These are phyloP conservation scores for Penicillium goetzii DNA, from an alignment of 495 filamentous ascomycete species.

Conservation along the genomic window DNA sequence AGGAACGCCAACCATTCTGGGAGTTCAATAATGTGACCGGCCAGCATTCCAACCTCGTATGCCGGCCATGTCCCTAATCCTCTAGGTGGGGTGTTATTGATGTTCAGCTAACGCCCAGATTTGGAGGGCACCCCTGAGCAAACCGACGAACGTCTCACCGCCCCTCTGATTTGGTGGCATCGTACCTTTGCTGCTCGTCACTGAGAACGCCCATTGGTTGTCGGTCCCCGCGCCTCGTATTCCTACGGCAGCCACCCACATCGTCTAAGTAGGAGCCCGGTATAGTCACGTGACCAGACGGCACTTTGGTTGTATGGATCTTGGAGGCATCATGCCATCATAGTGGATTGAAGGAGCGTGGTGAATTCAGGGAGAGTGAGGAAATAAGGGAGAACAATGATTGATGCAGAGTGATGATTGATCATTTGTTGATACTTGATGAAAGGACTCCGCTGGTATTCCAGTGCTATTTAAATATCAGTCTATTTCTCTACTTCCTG, in stretches of 20 bases:
- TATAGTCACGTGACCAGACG: too few relatives aligned
- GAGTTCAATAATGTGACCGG: not conserved
- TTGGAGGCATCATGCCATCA: too few relatives aligned
- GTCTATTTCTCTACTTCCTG: too few relatives aligned
- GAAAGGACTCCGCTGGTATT: too few relatives aligned
- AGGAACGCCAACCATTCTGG: constrained; percentile 14
- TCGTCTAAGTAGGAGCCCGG: too few relatives aligned
- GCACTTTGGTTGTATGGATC: too few relatives aligned
- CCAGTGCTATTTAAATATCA: too few relatives aligned
- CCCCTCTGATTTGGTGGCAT: not conserved
- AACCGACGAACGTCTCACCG: not conserved
- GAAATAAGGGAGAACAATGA: too few relatives aligned
- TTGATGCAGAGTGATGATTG: too few relatives aligned
- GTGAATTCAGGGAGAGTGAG: too few relatives aligned
- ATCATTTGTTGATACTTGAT: too few relatives aligned
- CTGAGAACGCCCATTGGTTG: constrained; percentile 4
- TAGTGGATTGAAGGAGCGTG: too few relatives aligned
- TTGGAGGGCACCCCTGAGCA: not conserved
- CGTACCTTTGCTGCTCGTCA: not conserved
- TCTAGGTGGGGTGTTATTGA: constrained; percentile 1
- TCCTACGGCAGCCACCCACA: not conserved
- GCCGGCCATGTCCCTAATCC: not conserved
- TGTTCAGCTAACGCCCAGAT: not conserved
- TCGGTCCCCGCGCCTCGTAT: not conserved
- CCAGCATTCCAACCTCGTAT: not conserved